Base-by-base conservation (phyloP, 1,139 yeast genomes). In the Zygoascus sp. region DNA sequence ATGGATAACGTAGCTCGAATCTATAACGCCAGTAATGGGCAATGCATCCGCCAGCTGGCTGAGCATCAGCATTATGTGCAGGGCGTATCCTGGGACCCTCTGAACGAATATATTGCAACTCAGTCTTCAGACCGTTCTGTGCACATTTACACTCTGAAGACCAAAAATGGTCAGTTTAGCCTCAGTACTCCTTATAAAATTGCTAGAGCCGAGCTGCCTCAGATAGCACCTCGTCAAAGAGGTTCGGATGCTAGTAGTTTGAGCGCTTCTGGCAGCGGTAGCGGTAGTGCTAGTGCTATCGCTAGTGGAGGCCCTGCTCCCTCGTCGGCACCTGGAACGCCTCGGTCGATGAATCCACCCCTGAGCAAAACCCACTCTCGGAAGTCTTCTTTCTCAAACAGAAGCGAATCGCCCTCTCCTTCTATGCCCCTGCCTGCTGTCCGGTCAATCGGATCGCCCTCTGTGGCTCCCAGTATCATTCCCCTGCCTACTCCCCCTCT, bases 41-140 rank as follows among this genome's bases (percentile, higher is more conserved):
- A 73, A 40, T 75, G 83, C 56, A 72, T 87, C 1, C 68, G 75
- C 11, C 81, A 82, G 48, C 68, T 84, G 42, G 76, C 80, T 2
- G 88, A 86, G 54, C 97, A 92, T 63, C 69, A 71, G 32, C 97
- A 90, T 61, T 90, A 87, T 59, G 94, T 92, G 2, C 99, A 92
- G 65, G 99, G 99, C 2, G 92, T 92, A 3, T 75, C 83, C 0
- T 92, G 97, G 97, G 98, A 92, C 63, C 98, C 98, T 2, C 60
- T 71, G 49, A 80, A 83, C 50, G 80, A 83, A 58, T 88, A 66
- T 57, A 65, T 92, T 16, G 88, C 90, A 0, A 85, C 96, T 5
- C 97, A 90, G 62, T 81, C 94, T 20, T 95, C 96, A 2, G 98
- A 94, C 65, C 69, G 96, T 50, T 75, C 89, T 1, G 82, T 90